Evolutionary conservation across 2,329 filamentous ascomycete species (phyloP).

Genomic region (Alternaria viburni): DNA sequence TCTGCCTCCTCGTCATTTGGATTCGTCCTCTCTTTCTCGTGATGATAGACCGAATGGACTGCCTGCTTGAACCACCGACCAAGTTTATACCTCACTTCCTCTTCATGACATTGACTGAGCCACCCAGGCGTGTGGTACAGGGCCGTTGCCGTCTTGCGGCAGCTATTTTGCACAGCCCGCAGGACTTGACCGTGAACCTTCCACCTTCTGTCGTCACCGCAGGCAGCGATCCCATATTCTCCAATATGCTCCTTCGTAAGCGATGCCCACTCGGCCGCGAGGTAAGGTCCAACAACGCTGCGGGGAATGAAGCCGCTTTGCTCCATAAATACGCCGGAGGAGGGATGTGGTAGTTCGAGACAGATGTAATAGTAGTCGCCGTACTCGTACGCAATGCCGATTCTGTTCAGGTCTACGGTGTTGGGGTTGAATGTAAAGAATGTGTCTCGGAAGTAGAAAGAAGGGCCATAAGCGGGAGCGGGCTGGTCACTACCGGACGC

Average conservation of each 20-base stretch:
- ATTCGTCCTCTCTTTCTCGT: neutral
- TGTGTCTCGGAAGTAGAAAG: neutral
- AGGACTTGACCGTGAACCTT: neutral
- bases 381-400: constrained; percentile 10
- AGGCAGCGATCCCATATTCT: neutral
- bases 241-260: neutral
- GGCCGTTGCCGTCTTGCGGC: neutral
- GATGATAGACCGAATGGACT: neutral
- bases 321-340: neutral
- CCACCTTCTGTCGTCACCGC: neutral
- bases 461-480: neutral
- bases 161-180: neutral
- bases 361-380: neutral
- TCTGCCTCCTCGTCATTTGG: neutral
- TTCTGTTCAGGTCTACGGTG: constrained; percentile 1
- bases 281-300: neutral
- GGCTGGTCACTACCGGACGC: neutral
- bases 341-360: neutral
- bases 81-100: neutral
- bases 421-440: neutral
- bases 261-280: neutral
- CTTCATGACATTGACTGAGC: neutral
- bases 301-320: neutral
- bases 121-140: neutral
- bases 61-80: neutral